Evolutionary conservation across 2,329 filamentous ascomycete species (phyloP), one percentile per base, ranked within the genome.

Genomic region (Fulvia fulva): DNA sequence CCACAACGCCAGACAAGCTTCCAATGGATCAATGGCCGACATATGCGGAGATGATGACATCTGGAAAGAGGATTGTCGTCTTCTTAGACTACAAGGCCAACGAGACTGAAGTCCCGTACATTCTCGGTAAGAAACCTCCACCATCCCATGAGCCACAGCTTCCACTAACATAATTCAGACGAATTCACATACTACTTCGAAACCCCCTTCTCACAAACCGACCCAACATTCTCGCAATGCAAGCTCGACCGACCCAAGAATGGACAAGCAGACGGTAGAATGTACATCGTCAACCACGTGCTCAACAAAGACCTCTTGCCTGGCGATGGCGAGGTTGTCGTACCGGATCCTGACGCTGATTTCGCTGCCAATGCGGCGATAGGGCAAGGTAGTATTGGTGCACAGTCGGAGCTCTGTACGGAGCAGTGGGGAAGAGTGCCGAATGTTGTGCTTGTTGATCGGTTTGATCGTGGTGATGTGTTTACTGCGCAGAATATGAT

Each of bases 81-180:
- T 90, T 93, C 74, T 80, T 94, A 74, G 90, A 94, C 75, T 93
- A 93, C 76, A 78, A 86, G 65, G 88, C 90, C 63, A 85, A 96
- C 71, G 88, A 93, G 74, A 83, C 80, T 0, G 80, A 81, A 23
- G 87, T 90, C 25, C 90, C 91, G 0, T 96, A 90, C 84, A 81
- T 96, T 30, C 80, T 96, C 44, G 89, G 94, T 72, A 81, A 96
- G 74, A 96, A 95, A 76, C n/a, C 1, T 9, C 16, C 14, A 7
- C 34, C 28, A n/a, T 3, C 5, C 14, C 19, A 26, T 11, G n/a
- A 30, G 12, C 16, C 7, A 11, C 11, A 12, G 2, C 28, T 9
- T 1, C 5, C 6, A 28, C 26, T 49, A 9, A 41, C 19, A n/a
- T 25, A 5, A 34, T 51, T 19, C 26, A 46, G 54, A 56, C 23